Evolutionary conservation across 345 rosid species (phyloP), one percentile per base, ranked within the genome.

Genomic region (Gossypium rotundifolium): DNA sequence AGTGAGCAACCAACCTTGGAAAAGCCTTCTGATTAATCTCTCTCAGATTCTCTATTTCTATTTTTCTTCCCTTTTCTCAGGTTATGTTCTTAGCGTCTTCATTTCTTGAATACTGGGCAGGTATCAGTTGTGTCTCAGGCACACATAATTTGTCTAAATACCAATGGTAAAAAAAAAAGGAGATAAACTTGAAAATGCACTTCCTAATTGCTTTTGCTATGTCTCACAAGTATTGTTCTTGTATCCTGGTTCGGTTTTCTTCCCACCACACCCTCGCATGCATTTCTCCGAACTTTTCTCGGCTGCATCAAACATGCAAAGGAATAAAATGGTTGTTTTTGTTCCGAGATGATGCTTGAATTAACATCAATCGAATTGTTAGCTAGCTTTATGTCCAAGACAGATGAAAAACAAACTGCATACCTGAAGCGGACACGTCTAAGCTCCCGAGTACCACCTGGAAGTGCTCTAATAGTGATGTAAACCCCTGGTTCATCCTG

Each of bases 381-480:
- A 5, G 40, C 40, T 33, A 33, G 40, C 40, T 33, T 33, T 33
- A 33, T 33, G 40, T 33, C 40, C 40, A 33, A 5, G 40, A 33
- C 40, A 33, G 40, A 33, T 33, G 40, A 33, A 33, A 52, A 65
- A n/a, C 0, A 65, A 73, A 25, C 76, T 14, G 72, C 72, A 71
- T 74, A 94, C 98, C 98, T 90, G 94, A 94, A 94, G 79, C 98
- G 91, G 74, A 94, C 93, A 0, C 98, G 96, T 80, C 98, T 87
- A 70, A 94, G 97, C 83, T 94, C 98, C 18, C 91, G 87, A 11
- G 85, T 76, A 29, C 97, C 97, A 63, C 90, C 90, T n/a, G 92
- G 93, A 62, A 89, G 82, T 58, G 85, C 90, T 86, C 92, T 84
- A 77, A 94, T 88, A 13, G 97, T 94, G 77, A 94, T 89, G 79